phyloP scores from a whole-genome alignment of 352 stramenopile genomes.

The Phytophthora constricta region DNA sequence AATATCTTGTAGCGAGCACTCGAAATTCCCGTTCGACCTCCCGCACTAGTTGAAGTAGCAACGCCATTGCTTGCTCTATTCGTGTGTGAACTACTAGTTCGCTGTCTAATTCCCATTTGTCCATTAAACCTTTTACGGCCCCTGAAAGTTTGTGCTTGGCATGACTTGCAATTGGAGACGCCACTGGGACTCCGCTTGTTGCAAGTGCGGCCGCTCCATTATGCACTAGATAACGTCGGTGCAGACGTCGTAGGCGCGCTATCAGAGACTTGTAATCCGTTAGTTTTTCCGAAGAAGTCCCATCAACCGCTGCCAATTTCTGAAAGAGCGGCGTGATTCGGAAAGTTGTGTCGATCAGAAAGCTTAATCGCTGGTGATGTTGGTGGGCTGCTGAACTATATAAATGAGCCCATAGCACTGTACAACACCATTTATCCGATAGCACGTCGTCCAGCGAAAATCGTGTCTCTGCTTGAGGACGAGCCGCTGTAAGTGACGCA shows the following conservation, averaged over 20 bases:
- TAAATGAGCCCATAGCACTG: conserved; percentile 75
- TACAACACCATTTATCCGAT: conserved; percentile 69
- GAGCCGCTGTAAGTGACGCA: conserved; percentile 6
- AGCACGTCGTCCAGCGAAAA: conserved; percentile 63
- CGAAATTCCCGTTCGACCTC: conserved; percentile 58
- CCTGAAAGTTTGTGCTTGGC: conserved; percentile 28
- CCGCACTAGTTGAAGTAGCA: conserved; percentile 40
- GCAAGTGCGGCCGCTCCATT: conserved; percentile 11
- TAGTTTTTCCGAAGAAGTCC: conserved; percentile 5
- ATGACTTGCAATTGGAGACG: conserved; percentile 21
- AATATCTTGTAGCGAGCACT: conserved; percentile 50
- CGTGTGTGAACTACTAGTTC: not conserved
- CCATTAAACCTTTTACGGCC: conserved; percentile 18
- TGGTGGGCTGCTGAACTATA: conserved; percentile 48
- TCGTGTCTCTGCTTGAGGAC: conserved; percentile 9
- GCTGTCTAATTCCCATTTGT: conserved; percentile 4
- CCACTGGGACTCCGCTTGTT: conserved; percentile 22
- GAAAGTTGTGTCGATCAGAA: conserved; percentile 65
- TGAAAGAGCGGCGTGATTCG: conserved; percentile 49
- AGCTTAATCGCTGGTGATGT: conserved; percentile 63
- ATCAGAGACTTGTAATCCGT: conserved; percentile 5
- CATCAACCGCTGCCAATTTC: conserved; percentile 12
- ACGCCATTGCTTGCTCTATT: conserved; percentile 21
- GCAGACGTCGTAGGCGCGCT: conserved; percentile 9
- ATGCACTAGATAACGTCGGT: conserved; percentile 24